Conservation (phyloP, 179 eudicot genomes). For the Heliamphora pulchella region DNA sequence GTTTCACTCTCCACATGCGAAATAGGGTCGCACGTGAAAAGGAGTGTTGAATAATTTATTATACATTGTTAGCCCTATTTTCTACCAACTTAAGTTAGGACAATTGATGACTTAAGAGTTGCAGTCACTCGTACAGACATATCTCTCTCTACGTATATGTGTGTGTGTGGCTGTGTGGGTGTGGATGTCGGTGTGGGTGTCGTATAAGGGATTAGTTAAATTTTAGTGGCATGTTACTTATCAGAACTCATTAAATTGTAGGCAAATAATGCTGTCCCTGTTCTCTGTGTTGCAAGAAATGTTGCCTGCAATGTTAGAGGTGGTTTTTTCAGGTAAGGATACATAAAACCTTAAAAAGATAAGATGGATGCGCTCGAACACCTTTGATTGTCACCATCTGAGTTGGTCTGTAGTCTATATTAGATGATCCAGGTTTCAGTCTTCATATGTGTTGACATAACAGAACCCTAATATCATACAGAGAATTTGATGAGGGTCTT, state of each 20-base stretch:
- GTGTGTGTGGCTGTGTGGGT: neutral
- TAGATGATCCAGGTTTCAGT: neutral
- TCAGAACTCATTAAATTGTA: constrained; percentile 26
- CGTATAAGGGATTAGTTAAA: neutral
- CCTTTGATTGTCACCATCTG: constrained; percentile 11
- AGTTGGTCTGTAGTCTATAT: neutral
- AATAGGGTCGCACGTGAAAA: too few relatives aligned
- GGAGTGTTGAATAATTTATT: too few relatives aligned
- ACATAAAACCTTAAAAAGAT: neutral
- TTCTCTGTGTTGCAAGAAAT: constrained; percentile 90
- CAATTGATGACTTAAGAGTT: too few relatives aligned
- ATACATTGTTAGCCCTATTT: too few relatives aligned
- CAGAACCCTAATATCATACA: constrained; percentile 24
- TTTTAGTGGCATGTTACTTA: constrained; percentile 8
- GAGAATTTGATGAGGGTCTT: constrained; percentile 88
- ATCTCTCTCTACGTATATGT: neutral
- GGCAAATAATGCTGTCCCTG: constrained; percentile 84
- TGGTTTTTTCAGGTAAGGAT: constrained; percentile 94
- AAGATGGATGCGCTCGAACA: neutral
- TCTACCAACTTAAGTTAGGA: too few relatives aligned
- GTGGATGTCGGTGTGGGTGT: too few relatives aligned
- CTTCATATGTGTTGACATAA: neutral
- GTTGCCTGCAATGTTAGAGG: constrained; percentile 99
- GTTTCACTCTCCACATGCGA: too few relatives aligned
- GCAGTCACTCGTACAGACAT: too few relatives aligned